Evolutionary conservation across 164 flowering plant species (phyloP).

Genomic region (Cinnamomum micranthum): DNA sequence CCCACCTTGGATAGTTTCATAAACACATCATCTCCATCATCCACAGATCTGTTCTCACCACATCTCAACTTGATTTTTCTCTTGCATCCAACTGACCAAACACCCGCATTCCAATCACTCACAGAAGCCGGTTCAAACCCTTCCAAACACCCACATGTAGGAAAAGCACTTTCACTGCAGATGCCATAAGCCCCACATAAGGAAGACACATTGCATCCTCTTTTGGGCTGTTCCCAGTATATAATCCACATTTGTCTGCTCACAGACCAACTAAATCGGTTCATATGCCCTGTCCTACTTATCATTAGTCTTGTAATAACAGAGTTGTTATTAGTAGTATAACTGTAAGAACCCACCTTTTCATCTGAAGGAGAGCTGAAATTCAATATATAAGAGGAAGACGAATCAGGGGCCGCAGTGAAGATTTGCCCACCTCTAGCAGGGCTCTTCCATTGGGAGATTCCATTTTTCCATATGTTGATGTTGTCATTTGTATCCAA

Average conservation of each 20-base stretch:
- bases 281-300: background rate
- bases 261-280: constrained; percentile 13
- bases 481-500: background rate
- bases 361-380: background rate
- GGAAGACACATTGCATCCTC: constrained; percentile 19
- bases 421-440: background rate
- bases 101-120: constrained; percentile 7
- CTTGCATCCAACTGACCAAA: constrained; percentile 14
- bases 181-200: constrained; percentile 18
- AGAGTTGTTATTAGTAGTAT: background rate
- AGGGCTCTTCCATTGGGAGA: background rate
- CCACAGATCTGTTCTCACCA: background rate
- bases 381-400: background rate
- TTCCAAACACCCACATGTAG: constrained; percentile 18
- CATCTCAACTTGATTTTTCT: constrained; percentile 13
- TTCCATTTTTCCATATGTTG: background rate
- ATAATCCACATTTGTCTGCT: constrained; percentile 9
- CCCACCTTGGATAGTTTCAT: background rate
- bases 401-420: background rate
- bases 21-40: background rate
- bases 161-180: background rate
- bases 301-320: constrained; percentile 6
- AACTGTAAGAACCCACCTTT: background rate
- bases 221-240: constrained; percentile 11
- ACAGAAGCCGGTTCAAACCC: constrained; percentile 20